A percentile compares a stretch with the other conserved stretches of the same genome.
These are phyloP conservation scores for Syzygium grande DNA, from an alignment of 345 rosid species.

Conservation along the genomic window DNA sequence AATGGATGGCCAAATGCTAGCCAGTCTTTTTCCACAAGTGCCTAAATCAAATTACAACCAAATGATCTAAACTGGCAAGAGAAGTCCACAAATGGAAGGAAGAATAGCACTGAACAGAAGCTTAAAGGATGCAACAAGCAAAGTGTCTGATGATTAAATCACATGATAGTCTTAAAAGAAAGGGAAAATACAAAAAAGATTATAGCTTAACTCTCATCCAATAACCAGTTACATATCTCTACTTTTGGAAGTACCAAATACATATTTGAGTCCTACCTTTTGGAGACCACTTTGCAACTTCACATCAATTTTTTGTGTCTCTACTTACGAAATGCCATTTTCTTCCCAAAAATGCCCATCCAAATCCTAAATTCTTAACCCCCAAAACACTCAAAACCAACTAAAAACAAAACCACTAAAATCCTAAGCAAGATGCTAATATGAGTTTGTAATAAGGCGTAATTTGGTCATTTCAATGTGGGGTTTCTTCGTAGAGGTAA, in stretches of 20 bases:
- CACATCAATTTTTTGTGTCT: background rate
- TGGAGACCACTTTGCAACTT: background rate
- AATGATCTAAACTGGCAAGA: background rate
- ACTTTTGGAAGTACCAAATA: background rate
- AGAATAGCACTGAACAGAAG: background rate
- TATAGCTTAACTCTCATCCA: background rate
- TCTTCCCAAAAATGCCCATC: background rate
- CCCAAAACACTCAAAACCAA: background rate
- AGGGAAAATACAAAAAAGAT: background rate
- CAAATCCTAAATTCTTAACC: background rate
- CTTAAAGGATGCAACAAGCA: background rate
- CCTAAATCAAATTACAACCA: constrained; percentile 32
- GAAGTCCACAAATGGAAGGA: background rate
- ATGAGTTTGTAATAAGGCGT: background rate
- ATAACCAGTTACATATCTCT: background rate
- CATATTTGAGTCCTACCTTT: background rate
- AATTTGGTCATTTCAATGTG: background rate
- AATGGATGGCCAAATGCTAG: constrained; percentile 98
- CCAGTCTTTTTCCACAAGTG: constrained; percentile 97
- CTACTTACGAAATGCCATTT: background rate
- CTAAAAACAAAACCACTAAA: background rate
- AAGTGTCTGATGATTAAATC: background rate
- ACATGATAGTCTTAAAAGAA: background rate
- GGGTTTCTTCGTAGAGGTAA: background rate
- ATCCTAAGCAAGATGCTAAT: background rate